These are phyloP conservation scores for Tetrapisispora pingtungensis DNA, from an alignment of 805 yeast species.

Conservation along the genomic window DNA sequence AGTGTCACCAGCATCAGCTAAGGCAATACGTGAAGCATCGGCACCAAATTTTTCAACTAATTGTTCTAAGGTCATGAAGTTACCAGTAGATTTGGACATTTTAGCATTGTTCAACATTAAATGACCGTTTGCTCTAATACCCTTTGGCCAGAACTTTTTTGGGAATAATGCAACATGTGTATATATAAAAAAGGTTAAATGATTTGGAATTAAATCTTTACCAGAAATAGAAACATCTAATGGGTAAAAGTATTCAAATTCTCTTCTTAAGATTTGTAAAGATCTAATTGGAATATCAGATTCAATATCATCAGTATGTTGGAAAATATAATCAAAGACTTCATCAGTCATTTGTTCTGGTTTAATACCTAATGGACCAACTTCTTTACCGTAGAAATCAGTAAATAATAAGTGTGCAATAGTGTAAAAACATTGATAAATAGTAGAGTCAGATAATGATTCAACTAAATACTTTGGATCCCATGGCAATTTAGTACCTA, in stretches of 20 bases:
- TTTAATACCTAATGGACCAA: conserved; percentile 63
- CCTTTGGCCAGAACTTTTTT: conserved; percentile 83
- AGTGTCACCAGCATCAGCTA: conserved; percentile 97
- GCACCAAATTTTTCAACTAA: conserved; percentile 87
- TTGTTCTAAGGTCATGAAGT: conserved; percentile 84
- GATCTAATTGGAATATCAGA: conserved; percentile 55
- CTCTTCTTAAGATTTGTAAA: conserved; percentile 71
- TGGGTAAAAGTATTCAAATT: conserved; percentile 95
- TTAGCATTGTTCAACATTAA: conserved; percentile 89
- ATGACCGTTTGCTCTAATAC: conserved; percentile 93
- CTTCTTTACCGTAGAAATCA: conserved; percentile 71
- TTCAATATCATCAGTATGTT: conserved; percentile 50
- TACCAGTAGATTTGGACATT: conserved; percentile 97
- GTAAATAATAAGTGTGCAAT: conserved; percentile 75
- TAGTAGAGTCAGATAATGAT: conserved; percentile 89
- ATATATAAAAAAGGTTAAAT: conserved; percentile 90
- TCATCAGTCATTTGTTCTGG: conserved; percentile 87
- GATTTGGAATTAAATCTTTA: conserved; percentile 95
- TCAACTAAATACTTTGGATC: conserved; percentile 88
- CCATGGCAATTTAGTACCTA: conserved; percentile 95
- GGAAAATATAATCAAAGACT: conserved; percentile 84
- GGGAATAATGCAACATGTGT: conserved; percentile 90
- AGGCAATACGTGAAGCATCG: conserved; percentile 92
- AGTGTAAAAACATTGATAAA: conserved; percentile 92
- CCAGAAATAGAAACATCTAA: conserved; percentile 87